Evolutionary conservation across 2,329 filamentous ascomycete species (phyloP).

Genomic region (Paecilomyces formosus): DNA sequence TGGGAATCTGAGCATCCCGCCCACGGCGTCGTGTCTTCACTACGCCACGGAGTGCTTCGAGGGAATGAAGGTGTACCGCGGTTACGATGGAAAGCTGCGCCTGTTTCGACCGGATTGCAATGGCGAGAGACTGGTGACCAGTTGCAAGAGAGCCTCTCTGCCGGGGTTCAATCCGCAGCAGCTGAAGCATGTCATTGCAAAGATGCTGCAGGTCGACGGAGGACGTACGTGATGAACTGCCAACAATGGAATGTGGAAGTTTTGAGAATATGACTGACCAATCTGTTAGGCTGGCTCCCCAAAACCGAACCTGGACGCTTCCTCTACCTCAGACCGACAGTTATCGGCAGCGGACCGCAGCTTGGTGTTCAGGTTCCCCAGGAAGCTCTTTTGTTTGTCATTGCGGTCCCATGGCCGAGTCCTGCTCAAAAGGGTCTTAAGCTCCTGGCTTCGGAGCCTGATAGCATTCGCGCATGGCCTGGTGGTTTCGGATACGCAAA

Average conservation of each 20-base stretch:
- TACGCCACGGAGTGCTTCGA: conserved; percentile 92
- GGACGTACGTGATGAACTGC: conserved; percentile 19
- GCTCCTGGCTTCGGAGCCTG: conserved; percentile 57
- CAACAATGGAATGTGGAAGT: background rate
- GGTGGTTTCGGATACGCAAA: conserved; percentile 86
- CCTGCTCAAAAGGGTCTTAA: background rate
- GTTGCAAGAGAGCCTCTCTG: conserved; percentile 59
- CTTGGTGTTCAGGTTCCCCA: conserved; percentile 69
- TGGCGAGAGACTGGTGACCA: conserved; percentile 50
- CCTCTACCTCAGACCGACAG: conserved; percentile 73
- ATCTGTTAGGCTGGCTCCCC: background rate
- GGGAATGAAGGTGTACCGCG: conserved; percentile 66
- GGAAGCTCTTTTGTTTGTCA: conserved; percentile 71
- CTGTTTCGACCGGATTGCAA: conserved; percentile 73
- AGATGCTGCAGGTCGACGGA: conserved; percentile 62
- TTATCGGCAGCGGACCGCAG: conserved; percentile 71
- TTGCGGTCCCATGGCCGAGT: conserved; percentile 45
- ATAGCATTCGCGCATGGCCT: conserved; percentile 80
- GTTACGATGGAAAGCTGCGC: conserved; percentile 63
- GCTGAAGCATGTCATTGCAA: conserved; percentile 65
- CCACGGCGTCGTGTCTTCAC: conserved; percentile 73
- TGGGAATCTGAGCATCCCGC: conserved; percentile 69
- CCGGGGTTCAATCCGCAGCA: conserved; percentile 65
- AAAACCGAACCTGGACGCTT: conserved; percentile 33
- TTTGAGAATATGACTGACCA: background rate